A percentile compares a stretch with the other conserved stretches of the same genome.
Conservation (phyloP, 176 grass and related monocot species). For the Oryza meyeriana region DNA sequence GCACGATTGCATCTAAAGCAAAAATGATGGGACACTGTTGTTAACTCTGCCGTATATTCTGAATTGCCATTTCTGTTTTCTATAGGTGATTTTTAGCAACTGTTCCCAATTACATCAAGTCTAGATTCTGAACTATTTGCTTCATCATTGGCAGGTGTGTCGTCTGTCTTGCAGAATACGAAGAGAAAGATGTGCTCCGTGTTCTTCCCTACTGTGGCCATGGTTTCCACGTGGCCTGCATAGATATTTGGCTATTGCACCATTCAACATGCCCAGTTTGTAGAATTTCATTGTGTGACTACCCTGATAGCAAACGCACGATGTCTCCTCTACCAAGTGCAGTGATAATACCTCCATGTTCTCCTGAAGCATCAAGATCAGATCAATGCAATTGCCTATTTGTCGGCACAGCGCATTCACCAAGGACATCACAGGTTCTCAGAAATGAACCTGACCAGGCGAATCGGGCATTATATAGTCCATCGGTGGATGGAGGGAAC, state of each 20-base stretch:
- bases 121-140: background rate
- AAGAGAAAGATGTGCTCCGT: conserved; percentile 68
- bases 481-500: conserved; percentile 33
- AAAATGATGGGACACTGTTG: background rate
- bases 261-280: conserved; percentile 94
- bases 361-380: conserved; percentile 36
- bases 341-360: conserved; percentile 39
- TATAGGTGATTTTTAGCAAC: background rate
- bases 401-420: conserved; percentile 33
- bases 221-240: conserved; percentile 74
- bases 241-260: conserved; percentile 86
- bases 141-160: conserved; percentile 41
- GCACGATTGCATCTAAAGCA: background rate
- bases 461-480: conserved; percentile 28
- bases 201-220: conserved; percentile 76
- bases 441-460: conserved; percentile 49
- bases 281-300: conserved; percentile 83
- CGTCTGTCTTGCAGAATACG: conserved; percentile 79
- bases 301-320: conserved; percentile 51
- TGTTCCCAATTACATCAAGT: background rate
- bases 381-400: conserved; percentile 49
- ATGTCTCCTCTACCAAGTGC: conserved; percentile 18
- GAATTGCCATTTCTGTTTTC: background rate
- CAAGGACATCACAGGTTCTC: conserved; percentile 39
- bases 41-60: background rate